phyloP scores from a whole-genome alignment of 169 alveolate genomes.

The Plasmodium relictum region DNA sequence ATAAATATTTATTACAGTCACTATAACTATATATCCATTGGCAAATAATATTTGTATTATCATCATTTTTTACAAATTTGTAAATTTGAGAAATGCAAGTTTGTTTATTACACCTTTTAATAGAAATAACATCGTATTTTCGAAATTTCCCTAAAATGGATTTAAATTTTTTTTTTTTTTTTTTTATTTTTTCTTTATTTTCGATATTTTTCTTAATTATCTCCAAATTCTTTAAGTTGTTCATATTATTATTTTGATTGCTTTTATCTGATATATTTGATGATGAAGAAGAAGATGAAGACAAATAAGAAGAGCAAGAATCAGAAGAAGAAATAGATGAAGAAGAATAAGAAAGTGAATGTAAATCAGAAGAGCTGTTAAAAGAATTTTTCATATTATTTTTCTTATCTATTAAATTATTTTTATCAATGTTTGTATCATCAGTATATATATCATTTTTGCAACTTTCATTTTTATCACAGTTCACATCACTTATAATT shows the following conservation, averaged over 20 bases:
- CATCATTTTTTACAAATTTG: conserved; percentile 14
- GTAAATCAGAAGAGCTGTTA: not conserved
- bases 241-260: not conserved
- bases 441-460: too few relatives aligned
- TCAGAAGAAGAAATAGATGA: conserved; percentile 12
- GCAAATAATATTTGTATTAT: conserved; percentile 15
- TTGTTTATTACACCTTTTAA: conserved; percentile 8
- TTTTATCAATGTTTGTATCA: too few relatives aligned
- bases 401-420: too few relatives aligned
- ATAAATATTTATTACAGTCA: conserved; percentile 51
- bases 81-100: conserved; percentile 21
- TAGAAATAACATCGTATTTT: conserved; percentile 33
- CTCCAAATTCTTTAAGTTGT: conserved; percentile 18
- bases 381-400: too few relatives aligned
- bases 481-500: not conserved
- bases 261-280: conserved; percentile 9
- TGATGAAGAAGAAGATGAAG: conserved; percentile 10
- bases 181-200: conserved; percentile 33
- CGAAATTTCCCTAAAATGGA: conserved; percentile 5
- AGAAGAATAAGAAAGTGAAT: conserved; percentile 1
- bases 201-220: conserved; percentile 19
- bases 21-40: conserved; percentile 37
- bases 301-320: not conserved
- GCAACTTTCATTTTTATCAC: not conserved
- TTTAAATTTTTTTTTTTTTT: conserved; percentile 16